Percentiles rank a stretch among this genome's conserved stretches.
Conservation (phyloP, 495 filamentous ascomycete species). For the Aspergillus cristatus region DNA sequence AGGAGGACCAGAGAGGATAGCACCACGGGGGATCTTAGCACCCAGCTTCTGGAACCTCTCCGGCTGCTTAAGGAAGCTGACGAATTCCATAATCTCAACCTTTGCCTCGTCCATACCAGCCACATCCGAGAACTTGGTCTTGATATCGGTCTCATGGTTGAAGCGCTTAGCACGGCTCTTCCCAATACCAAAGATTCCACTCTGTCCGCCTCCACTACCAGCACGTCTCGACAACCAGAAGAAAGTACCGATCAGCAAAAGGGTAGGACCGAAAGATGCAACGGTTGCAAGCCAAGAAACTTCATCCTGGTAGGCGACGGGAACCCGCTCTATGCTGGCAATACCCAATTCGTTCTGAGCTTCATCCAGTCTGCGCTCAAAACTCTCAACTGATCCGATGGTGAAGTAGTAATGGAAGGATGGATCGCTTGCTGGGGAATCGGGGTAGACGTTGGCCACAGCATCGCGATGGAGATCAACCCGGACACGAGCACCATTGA, state of each 20-base stretch:
- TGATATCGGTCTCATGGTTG: slow-evolving; percentile 92
- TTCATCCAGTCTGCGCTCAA: slow-evolving; percentile 78
- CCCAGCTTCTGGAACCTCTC: slow-evolving; percentile 85
- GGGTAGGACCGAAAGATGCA: slow-evolving; percentile 74
- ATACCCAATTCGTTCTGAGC: slow-evolving; percentile 83
- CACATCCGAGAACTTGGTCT: slow-evolving; percentile 93
- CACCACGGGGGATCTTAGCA: slow-evolving; percentile 94
- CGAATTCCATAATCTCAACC: slow-evolving; percentile 98
- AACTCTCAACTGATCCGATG: slow-evolving; percentile 88
- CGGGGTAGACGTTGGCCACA: slow-evolving; percentile 66
- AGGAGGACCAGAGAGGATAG: slow-evolving; percentile 90
- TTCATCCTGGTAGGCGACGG: slow-evolving; percentile 76
- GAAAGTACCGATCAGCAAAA: slow-evolving; percentile 73
- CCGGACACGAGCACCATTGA: slow-evolving; percentile 63
- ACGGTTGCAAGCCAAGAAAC: slow-evolving; percentile 55
- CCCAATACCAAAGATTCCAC: slow-evolving; percentile 87
- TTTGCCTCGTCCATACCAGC: slow-evolving; percentile 99
- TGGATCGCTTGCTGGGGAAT: slow-evolving; percentile 59
- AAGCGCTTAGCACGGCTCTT: slow-evolving; percentile 93
- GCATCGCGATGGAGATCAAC: slow-evolving; percentile 83
- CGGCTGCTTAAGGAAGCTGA: slow-evolving; percentile 87
- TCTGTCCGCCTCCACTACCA: slow-evolving; percentile 54
- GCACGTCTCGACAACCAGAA: slow-evolving; percentile 64
- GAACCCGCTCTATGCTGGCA: slow-evolving; percentile 75
- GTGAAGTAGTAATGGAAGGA: slow-evolving; percentile 86